A percentile compares a stretch with the other conserved stretches of the same genome.
Evolutionary conservation across 345 rosid species (phyloP).

Genomic region (Pistacia atlantica): DNA sequence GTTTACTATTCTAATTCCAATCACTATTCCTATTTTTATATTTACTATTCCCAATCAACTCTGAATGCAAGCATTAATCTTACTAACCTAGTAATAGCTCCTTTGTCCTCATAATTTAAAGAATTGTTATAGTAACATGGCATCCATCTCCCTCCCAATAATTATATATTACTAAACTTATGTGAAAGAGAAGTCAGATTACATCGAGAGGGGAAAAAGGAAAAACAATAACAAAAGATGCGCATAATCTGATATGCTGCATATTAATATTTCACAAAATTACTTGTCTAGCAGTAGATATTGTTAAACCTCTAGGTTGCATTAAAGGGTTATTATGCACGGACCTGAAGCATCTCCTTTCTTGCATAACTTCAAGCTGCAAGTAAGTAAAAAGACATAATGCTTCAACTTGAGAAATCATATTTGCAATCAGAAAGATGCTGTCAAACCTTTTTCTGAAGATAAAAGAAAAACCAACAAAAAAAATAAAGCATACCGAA

Average conservation of each 20-base stretch:
- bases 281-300: background rate
- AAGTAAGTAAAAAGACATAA: constrained; percentile 20
- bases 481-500: constrained; percentile 52
- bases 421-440: background rate
- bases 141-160: background rate
- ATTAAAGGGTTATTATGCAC: constrained; percentile 25
- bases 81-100: too few species aligned
- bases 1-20: too few species aligned
- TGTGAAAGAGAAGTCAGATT: background rate
- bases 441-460: background rate
- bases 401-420: background rate
- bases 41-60: too few species aligned
- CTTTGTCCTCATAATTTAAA: too few species aligned
- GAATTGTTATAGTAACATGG: too few species aligned
- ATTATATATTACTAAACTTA: background rate
- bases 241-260: background rate
- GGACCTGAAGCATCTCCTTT: constrained; percentile 87
- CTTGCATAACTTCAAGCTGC: constrained; percentile 78
- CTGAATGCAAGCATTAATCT: too few species aligned
- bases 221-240: background rate
- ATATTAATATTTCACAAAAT: background rate
- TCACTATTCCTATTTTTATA: too few species aligned
- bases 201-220: background rate
- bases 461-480: background rate
- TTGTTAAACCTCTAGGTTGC: background rate